Conservation (phyloP, 2,329 filamentous ascomycete species). For the Pseudopyrenochaeta lycopersici region DNA sequence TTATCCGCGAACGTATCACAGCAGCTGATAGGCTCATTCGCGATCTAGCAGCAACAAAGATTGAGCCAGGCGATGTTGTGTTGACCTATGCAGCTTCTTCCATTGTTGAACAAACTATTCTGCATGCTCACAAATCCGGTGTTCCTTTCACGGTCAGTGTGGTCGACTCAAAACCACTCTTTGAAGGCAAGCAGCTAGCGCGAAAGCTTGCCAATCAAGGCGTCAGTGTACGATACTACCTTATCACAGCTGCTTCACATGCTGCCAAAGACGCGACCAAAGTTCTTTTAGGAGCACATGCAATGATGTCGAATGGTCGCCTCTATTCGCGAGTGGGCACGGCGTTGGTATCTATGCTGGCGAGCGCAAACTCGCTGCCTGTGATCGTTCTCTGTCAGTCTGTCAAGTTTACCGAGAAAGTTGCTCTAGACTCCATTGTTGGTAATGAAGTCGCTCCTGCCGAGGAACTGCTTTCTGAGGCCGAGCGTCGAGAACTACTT, state of each 20-base stretch:
- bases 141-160: conserved; percentile 84
- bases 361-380: conserved; percentile 76
- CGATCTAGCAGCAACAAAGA: conserved; percentile 75
- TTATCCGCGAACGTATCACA: conserved; percentile 89
- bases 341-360: conserved; percentile 84
- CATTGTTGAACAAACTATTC: conserved; percentile 83
- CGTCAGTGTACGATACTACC: conserved; percentile 80
- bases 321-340: conserved; percentile 90
- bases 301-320: conserved; percentile 93
- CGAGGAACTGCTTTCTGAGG: conserved; percentile 65
- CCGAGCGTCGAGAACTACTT: conserved; percentile 42
- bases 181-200: conserved; percentile 76
- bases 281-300: conserved; percentile 84
- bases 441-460: conserved; percentile 90
- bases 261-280: conserved; percentile 76
- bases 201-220: conserved; percentile 74
- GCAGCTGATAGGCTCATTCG: conserved; percentile 88
- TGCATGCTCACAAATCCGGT: conserved; percentile 73
- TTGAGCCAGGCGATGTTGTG: conserved; percentile 81
- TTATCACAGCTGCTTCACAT: conserved; percentile 79
- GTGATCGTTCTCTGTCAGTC: conserved; percentile 93
- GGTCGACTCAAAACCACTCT: conserved; percentile 77
- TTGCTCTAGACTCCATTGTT: conserved; percentile 90
- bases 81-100: conserved; percentile 88
- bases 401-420: conserved; percentile 91